Evolutionary conservation across 2,329 filamentous ascomycete genomes (phyloP), one percentile per base, ranked within the genome.

Genomic region (Ophiostoma sp.): DNA sequence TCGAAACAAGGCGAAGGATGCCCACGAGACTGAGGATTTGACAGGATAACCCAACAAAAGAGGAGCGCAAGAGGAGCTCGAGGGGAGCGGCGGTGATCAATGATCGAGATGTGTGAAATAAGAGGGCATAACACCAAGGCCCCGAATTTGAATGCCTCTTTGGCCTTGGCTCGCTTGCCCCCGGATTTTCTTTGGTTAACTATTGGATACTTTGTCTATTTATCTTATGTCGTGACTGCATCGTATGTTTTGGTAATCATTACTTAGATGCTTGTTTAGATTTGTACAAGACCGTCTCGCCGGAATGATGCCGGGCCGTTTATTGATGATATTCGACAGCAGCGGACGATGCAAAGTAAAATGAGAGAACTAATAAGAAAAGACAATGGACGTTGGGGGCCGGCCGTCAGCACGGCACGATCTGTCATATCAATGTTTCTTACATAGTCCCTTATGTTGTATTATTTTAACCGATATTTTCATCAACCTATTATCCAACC

Each of bases 1-100:
- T 57, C 23, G 52, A 57, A 57, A 57, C 52, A 57, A 57, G 52
- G 52, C 52, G 8, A 57, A 57, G 8, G 52, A 57, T 57, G 23
- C 8, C 52, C 23, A 31, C 52, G 52, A 57, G 52, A 23, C 10
- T n/a, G n/a, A 57, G 52, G n/a, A 57, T 23, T 31, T 27, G 44
- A 48, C 44, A 48, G 44, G 15, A 54, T 13, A 54, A 27, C 2
- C 6, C 52, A 57, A 27, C 44, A 48, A 7, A 57, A 13, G 52
- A 27, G 52, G 52, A 57, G n/a, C 23, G 1, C 13, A 15, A 15
- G 39, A 41, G 39, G 8, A 41, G 10, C 8, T 27, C 41, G 15
- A 44, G 44, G 20, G 44, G 44, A 48, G 44, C 5, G 5, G 17
- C 44, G 52, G 10, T 57, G 52, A 57, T 57, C 52, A 27, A 57